Conservation (phyloP, 208 protist species). For the Wallacemonas rigidus region DNA sequence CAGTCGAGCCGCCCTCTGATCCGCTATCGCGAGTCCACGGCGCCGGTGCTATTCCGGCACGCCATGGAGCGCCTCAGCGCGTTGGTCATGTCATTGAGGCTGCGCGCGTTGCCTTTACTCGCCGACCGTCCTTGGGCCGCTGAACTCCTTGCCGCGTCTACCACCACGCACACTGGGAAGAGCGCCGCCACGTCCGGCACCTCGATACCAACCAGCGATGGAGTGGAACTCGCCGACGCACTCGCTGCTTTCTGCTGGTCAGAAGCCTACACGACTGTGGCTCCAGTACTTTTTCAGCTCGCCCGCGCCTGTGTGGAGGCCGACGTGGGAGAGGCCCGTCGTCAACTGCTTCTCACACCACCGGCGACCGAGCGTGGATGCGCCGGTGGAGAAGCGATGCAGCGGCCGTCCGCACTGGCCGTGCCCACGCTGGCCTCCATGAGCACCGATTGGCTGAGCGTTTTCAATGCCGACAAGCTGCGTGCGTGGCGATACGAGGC, state of each 20-base stretch:
- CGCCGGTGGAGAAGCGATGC: background rate
- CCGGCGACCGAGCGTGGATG: background rate
- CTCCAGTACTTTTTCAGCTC: background rate
- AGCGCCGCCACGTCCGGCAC: no score
- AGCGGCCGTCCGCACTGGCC: background rate
- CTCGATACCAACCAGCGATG: background rate
- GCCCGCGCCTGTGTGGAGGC: background rate
- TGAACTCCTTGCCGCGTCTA: slow-evolving; percentile 4
- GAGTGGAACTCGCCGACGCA: background rate
- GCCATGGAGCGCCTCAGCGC: slow-evolving; percentile 52
- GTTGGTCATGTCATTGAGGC: slow-evolving; percentile 67
- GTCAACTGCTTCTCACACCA: background rate
- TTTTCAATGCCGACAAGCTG: background rate
- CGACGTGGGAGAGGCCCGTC: background rate
- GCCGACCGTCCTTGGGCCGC: slow-evolving; percentile 10
- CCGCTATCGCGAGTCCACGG: background rate
- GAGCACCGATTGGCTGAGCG: background rate
- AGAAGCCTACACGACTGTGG: background rate
- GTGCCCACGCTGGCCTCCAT: background rate
- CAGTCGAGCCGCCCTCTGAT: background rate
- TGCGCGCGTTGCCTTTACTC: slow-evolving; percentile 30
- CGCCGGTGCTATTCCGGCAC: slow-evolving; percentile 13
- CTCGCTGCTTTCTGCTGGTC: background rate
- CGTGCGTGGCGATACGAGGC: background rate
- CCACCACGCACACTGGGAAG: background rate